Base-by-base conservation (phyloP, 176 grass and related monocot genomes). In the Eleusine indica region DNA sequence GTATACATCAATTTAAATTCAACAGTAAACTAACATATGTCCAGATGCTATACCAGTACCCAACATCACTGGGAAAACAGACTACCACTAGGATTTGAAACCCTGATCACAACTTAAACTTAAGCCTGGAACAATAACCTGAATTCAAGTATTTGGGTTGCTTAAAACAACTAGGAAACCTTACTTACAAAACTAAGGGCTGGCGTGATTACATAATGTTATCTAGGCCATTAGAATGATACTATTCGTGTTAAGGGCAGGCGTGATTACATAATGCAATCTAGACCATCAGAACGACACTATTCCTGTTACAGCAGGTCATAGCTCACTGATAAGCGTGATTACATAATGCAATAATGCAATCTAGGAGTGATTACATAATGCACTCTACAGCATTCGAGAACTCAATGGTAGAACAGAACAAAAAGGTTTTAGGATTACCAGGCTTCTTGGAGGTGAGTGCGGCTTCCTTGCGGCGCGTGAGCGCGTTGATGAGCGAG, bases 401-500 rank as follows among this genome's bases (percentile, higher is more conserved):
- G 9, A 74, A 60, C 32, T 28, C 30, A 30, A 18, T 16, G 18
- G 84, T 72, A 13, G 19, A 67, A 77, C 61, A 52, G 40, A 14
- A 62, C 9, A 14, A 74, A 18, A 32, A 25, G 25, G 38, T 17
- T 22, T 19, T 9, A 47, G 49, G 10, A 19, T 84, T 57, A 98
- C 96, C 96, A 76, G 93, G 93, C 73, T 98, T 98, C 71, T 98
- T 98, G 66, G 93, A 98, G 77, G 96, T 96, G 74, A 94, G 91
- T 19, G 93, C 93, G 8, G 89, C 91, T 57, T 94, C 96, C 87
- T 95, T 98, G 87, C 94, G 92, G 7, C 96, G 85, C 7, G 86
- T 92, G 69, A 98, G 91, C 1, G 85, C 46, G 87, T 96, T 96
- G 78, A 96, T 94, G 72, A 98, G 96, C 12, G 96, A 98, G 1